Percentiles rank a stretch among this genome's conserved stretches.
Conservation (phyloP, 2,329 filamentous ascomycete genomes). For the Colletotrichum salicis region DNA sequence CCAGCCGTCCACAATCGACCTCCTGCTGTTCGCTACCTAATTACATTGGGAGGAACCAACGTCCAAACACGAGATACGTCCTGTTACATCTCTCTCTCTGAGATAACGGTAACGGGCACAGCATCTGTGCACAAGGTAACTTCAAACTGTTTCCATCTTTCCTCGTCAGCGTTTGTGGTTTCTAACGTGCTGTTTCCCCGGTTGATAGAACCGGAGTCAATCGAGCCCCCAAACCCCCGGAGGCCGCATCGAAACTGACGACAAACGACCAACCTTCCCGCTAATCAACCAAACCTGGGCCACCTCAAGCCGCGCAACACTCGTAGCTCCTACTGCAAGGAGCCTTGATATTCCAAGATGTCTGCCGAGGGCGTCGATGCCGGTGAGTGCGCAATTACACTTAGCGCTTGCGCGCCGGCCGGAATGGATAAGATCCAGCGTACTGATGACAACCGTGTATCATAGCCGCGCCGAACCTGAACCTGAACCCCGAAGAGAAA, state of each 20-base stretch:
- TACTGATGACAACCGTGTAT: conserved; percentile 32
- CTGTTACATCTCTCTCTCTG: conserved; percentile 7
- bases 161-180: background rate
- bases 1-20: conserved; percentile 14
- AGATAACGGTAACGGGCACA: conserved; percentile 21
- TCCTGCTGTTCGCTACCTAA: background rate
- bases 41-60: background rate
- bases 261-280: conserved; percentile 1
- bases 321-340: background rate
- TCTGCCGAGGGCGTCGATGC: conserved; percentile 33
- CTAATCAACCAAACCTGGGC: background rate
- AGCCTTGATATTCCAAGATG: conserved; percentile 23
- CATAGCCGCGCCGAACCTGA: conserved; percentile 74
- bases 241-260: conserved; percentile 13
- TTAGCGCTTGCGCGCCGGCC: background rate
- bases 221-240: conserved; percentile 24
- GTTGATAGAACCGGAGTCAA: conserved; percentile 7
- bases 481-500: conserved; percentile 92
- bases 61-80: conserved; percentile 6
- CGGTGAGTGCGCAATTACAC: conserved; percentile 12
- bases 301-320: background rate
- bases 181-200: conserved; percentile 4
- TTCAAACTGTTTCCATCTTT: background rate
- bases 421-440: background rate
- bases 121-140: conserved; percentile 23